Evolutionary conservation across 2,329 filamentous ascomycete genomes (phyloP), one percentile per base, ranked within the genome.

Genomic region (Pezicula neosporulosa): DNA sequence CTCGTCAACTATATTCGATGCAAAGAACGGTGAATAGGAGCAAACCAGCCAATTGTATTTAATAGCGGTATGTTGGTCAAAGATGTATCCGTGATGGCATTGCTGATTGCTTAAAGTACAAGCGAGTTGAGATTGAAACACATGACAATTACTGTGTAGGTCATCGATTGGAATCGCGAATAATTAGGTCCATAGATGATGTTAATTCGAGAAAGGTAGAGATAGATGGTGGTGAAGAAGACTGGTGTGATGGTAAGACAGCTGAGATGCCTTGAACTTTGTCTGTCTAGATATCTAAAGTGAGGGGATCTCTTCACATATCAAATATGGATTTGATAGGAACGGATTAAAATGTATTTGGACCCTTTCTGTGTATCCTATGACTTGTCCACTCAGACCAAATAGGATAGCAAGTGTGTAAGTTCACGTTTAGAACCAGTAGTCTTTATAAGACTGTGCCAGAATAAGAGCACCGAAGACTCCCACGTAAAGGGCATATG

Each of bases 151-250:
- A 74, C 77, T 16, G 80, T 80, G 64, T 80, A 81, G 49, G 72
- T 63, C 8, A 65, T 63, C 4, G 75, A 72, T 28, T 68, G 68
- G 36, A 78, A 62, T n/a, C 69, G 66, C 21, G 74, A 76, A 54
- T 71, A 64, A 47, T 74, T 62, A 1, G 66, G 61, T 3, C 80
- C 80, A 47, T 81, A 77, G 48, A 71, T 70, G 16, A 80, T 62
- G 48, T 82, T 76, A 54, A 83, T 71, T 49, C 81, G 77, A 42
- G 80, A 79, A 3, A 67, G 69, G 44, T 82, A 56, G 56, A 85
- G 75, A 70, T 85, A 85, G 66, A 85, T 77, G 62, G 76, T 76
- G 57, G 81, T 78, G 68, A 83, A 73, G 53, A 85, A 74, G 38
- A 81, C 55, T 12, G 56, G 56, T 5, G 39, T 55, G 19, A 52